Percentiles rank a stretch among this genome's conserved stretches.
phyloP scores from a whole-genome alignment of 177 flowering plant genomes.

The Vitis hybrid region DNA sequence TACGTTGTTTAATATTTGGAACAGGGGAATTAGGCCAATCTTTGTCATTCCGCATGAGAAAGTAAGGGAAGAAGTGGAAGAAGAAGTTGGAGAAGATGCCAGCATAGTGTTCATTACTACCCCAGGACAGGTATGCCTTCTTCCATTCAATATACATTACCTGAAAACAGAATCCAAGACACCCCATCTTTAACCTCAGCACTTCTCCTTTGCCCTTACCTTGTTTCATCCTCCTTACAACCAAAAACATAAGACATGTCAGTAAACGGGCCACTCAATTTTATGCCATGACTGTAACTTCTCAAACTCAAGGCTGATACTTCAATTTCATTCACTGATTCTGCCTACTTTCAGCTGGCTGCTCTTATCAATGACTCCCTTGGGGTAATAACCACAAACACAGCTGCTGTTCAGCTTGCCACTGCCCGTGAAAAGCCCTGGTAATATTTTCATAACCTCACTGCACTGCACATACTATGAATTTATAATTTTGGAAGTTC shows the following conservation, averaged over 20 bases:
- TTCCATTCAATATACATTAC: not conserved
- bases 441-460: conserved; percentile 23
- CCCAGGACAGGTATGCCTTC: conserved; percentile 66
- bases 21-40: conserved; percentile 70
- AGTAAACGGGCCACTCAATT: not conserved
- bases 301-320: not conserved
- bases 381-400: conserved; percentile 85
- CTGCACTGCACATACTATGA: no score
- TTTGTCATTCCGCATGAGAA: conserved; percentile 92
- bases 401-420: conserved; percentile 89
- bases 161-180: no score
- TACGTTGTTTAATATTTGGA: not conserved
- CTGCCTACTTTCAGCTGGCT: conserved; percentile 46
- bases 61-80: conserved; percentile 77
- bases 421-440: conserved; percentile 80
- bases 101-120: conserved; percentile 86
- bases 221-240: no score
- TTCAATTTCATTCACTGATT: conserved; percentile 4
- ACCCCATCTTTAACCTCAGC: no score
- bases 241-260: no score
- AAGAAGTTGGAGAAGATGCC: conserved; percentile 64
- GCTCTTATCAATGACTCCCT: conserved; percentile 84
- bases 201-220: no score
- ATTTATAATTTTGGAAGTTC: no score
- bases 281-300: not conserved